Conservation (phyloP, 2,329 filamentous ascomycete genomes). For the Pseudogymnoascus sp. region DNA sequence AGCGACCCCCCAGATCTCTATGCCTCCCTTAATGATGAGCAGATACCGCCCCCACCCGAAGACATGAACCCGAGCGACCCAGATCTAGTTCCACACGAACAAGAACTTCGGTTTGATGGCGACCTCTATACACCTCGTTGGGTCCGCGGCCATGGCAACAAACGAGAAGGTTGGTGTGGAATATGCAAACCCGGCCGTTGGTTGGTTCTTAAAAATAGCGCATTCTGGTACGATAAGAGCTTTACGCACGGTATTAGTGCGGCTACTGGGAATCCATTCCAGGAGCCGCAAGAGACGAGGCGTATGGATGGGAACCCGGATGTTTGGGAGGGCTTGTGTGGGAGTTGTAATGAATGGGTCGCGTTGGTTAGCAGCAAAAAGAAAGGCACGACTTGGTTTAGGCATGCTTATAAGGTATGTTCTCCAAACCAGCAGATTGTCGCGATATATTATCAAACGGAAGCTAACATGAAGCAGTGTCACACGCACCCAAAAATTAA, state of each 20-base stretch:
- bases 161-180: constrained; percentile 83
- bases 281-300: constrained; percentile 66
- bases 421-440: not conserved
- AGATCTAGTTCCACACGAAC: constrained; percentile 68
- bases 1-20: constrained; percentile 73
- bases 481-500: constrained; percentile 66
- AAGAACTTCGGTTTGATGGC: constrained; percentile 69
- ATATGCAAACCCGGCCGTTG: constrained; percentile 80
- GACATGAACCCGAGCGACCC: constrained; percentile 76
- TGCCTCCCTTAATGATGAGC: constrained; percentile 66
- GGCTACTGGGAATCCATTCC: constrained; percentile 70
- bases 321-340: constrained; percentile 73
- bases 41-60: constrained; percentile 65
- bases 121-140: constrained; percentile 78
- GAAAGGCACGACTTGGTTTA: constrained; percentile 87
- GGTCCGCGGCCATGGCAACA: constrained; percentile 80
- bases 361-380: constrained; percentile 78
- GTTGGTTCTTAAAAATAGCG: constrained; percentile 83
- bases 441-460: not conserved
- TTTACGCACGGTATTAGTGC: constrained; percentile 84
- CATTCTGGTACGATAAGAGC: constrained; percentile 89
- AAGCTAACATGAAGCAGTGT: constrained; percentile 41
- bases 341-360: constrained; percentile 74
- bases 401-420: constrained; percentile 77
- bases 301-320: constrained; percentile 75